Evolutionary conservation across 1,284 basidiomycete species (phyloP).

Genomic region (Microbotryum silenes-acaulis): DNA sequence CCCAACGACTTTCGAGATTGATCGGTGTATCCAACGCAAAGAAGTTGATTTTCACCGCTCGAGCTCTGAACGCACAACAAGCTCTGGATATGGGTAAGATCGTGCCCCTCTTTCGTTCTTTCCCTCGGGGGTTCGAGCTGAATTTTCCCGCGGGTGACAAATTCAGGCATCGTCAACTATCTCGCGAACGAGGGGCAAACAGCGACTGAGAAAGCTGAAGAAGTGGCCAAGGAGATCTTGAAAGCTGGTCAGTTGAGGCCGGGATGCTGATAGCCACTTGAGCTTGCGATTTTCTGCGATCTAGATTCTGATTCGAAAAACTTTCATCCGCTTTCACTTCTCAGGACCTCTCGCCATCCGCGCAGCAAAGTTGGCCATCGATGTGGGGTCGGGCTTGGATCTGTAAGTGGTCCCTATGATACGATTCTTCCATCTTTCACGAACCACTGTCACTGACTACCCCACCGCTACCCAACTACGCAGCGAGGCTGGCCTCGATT

Average conservation of each 20-base stretch:
- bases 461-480: not conserved
- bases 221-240: conserved; percentile 58
- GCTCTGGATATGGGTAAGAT: conserved; percentile 65
- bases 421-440: not conserved
- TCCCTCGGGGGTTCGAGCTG: conserved; percentile 5
- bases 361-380: conserved; percentile 82
- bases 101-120: not conserved
- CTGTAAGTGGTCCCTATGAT: conserved; percentile 46
- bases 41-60: conserved; percentile 74
- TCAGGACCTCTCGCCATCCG: conserved; percentile 77
- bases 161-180: conserved; percentile 67
- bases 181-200: conserved; percentile 54
- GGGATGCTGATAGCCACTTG: not conserved
- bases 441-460: not conserved
- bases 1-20: conserved; percentile 73
- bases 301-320: too few species aligned
- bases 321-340: not conserved
- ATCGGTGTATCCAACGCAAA: conserved; percentile 77
- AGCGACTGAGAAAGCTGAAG: conserved; percentile 59
- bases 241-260: conserved; percentile 53
- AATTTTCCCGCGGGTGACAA: not conserved
- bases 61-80: conserved; percentile 56
- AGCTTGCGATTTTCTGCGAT: too few species aligned
- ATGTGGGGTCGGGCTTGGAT: conserved; percentile 65
- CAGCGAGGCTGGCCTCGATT: conserved; percentile 60